Conservation (phyloP, 352 stramenopile species). For the Phytophthora hybrid region DNA sequence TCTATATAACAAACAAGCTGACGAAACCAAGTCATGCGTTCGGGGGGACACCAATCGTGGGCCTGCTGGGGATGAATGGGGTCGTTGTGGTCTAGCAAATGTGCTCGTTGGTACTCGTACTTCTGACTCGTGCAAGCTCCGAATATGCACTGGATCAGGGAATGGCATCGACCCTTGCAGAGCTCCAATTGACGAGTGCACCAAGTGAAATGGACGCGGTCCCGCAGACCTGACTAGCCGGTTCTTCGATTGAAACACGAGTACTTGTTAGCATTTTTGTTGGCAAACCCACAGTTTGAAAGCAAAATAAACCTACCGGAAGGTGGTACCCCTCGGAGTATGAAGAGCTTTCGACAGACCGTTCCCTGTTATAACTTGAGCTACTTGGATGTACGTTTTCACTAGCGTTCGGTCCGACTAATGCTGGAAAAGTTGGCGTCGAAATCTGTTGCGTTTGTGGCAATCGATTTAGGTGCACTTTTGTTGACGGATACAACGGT, state of each 20-base stretch:
- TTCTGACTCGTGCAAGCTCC: constrained; percentile 9
- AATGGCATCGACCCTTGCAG: constrained; percentile 32
- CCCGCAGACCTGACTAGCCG: constrained; percentile 56
- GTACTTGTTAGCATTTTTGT: background rate
- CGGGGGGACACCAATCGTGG: constrained; percentile 38
- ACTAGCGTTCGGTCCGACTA: constrained; percentile 4
- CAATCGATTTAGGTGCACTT: constrained; percentile 62
- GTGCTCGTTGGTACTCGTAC: background rate
- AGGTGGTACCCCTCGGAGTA: constrained; percentile 51
- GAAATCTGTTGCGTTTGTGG: constrained; percentile 67
- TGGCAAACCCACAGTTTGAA: background rate
- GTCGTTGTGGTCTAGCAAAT: constrained; percentile 25
- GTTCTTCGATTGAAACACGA: constrained; percentile 35
- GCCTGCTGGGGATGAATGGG: constrained; percentile 60
- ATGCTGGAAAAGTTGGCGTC: constrained; percentile 44
- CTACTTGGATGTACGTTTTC: constrained; percentile 9
- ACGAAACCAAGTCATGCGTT: constrained; percentile 38
- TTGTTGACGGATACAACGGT: constrained; percentile 50
- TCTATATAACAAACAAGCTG: constrained; percentile 14
- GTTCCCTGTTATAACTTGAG: constrained; percentile 2
- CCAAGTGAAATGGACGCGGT: constrained; percentile 44
- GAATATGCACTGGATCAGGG: constrained; percentile 10
- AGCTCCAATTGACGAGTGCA: constrained; percentile 41
- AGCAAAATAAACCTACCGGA: constrained; percentile 40
- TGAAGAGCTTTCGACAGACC: constrained; percentile 1